Base-by-base conservation (phyloP, 495 filamentous ascomycete species). In the Chaetomidium leptoderma region DNA sequence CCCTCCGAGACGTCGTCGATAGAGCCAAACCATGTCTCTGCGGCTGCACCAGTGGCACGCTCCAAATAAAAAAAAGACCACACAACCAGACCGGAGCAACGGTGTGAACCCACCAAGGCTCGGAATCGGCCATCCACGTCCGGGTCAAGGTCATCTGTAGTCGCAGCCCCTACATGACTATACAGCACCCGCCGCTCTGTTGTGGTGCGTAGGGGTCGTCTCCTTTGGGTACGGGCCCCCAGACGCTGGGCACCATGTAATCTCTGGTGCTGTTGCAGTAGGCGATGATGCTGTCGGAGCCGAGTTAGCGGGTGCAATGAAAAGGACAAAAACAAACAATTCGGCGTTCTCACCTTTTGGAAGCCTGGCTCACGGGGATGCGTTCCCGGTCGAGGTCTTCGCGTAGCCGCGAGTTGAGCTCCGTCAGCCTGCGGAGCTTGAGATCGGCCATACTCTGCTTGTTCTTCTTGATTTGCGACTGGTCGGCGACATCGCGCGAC, bases 401-500 rank as follows among this genome's bases (percentile, higher is more conserved):
- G 65, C 90, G 84, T 70, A 98, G 80, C 62, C 95, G 85, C 64
- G 86, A 85, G 80, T 97, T 98, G 70, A 98, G 83, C 76, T 98
- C 93, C 47, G 90, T 97, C 73, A 98, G 79, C 43, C 95, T 88
- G 61, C 93, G 88, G 63, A 97, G 84, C 78, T 97, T 98, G 55
- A 97, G 83, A 74, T 97, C 93, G 48, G 93, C 95, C 85, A 97
- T 96, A 73, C 90, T 95, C 74, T 98, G 95, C 81, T 96, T 97
- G 83, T 95, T 97, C 78, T 91, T 95, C 81, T 87, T 93, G 68
- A 92, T 87, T 64, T 82, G 79, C 66, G 78, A 79, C 65, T 79
- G 81, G 70, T 84, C 81, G 74, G 78, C 76, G 58, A 77, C 75
- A 61, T 82, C 80, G 62, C 80, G 78, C 37, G 80, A 80, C 33